A percentile compares a stretch with the other conserved stretches of the same genome.
These are phyloP conservation scores for Mycena filopes DNA, from an alignment of 768 basidiomycete genomes.

Conservation along the genomic window DNA sequence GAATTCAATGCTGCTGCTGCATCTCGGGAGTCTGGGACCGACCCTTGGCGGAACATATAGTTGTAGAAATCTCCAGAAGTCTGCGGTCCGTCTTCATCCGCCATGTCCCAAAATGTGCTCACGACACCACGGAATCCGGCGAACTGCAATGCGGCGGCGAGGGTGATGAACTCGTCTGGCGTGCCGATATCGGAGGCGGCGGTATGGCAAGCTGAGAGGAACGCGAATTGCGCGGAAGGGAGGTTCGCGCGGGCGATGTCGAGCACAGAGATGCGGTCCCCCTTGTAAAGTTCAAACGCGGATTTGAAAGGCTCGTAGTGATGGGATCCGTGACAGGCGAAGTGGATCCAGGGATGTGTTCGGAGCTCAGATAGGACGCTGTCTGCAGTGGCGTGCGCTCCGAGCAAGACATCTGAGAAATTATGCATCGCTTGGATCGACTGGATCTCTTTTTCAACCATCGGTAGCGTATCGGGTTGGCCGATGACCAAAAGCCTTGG, in stretches of 20 bases:
- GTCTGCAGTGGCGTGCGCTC: background rate
- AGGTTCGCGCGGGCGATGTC: background rate
- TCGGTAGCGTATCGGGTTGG: background rate
- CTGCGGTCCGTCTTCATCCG: background rate
- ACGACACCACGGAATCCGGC: background rate
- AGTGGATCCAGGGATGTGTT: constrained; percentile 2
- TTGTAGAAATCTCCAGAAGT: background rate
- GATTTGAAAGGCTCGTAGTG: background rate
- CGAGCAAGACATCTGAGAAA: background rate
- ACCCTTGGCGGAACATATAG: background rate
- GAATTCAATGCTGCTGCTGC: background rate
- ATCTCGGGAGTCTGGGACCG: background rate
- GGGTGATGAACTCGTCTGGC: background rate
- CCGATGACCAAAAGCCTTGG: background rate
- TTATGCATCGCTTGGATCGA: background rate
- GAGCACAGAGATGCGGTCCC: background rate
- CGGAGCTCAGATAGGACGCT: background rate
- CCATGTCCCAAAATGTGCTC: background rate
- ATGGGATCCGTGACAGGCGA: background rate
- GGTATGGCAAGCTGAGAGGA: background rate
- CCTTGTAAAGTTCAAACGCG: background rate
- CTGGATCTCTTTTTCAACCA: background rate
- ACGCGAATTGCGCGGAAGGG: background rate
- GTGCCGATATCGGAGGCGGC: background rate
- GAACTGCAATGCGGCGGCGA: constrained; percentile 1